Evolutionary conservation across 331 rosid genomes (phyloP).

Genomic region (Prunus yedoensis): DNA sequence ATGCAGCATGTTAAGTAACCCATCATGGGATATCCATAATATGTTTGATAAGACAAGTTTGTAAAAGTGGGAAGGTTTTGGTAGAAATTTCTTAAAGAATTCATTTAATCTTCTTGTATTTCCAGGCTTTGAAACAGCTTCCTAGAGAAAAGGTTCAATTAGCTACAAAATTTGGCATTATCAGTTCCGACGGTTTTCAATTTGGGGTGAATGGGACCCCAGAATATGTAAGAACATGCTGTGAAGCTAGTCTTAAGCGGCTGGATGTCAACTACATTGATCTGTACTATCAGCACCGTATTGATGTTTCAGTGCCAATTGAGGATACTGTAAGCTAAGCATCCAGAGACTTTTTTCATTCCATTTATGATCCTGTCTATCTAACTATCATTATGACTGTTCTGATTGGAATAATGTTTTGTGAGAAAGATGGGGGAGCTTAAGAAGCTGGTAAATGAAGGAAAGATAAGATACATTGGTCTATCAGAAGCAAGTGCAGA

Average conservation of each 20-base stretch:
- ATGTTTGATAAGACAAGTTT: background rate
- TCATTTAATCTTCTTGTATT: background rate
- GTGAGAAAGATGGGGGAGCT: constrained; percentile 61
- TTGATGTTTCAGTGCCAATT: constrained; percentile 62
- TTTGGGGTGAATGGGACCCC: constrained; percentile 55
- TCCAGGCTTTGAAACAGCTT: constrained; percentile 57
- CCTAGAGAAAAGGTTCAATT: constrained; percentile 71
- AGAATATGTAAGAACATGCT: constrained; percentile 66
- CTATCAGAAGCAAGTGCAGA: constrained; percentile 67
- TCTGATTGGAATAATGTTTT: background rate
- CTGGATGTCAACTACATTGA: constrained; percentile 72
- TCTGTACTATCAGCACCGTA: constrained; percentile 79
- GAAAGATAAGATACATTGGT: constrained; percentile 64
- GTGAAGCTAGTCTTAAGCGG: constrained; percentile 73
- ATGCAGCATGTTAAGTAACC: too few species aligned
- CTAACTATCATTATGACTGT: background rate
- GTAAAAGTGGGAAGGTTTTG: too few species aligned
- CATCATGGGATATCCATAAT: too few species aligned
- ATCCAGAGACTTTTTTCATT: background rate
- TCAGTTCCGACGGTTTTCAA: background rate
- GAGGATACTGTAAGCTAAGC: constrained; percentile 76
- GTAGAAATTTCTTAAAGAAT: too few species aligned
- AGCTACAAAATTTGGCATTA: constrained; percentile 77
- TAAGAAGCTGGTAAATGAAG: constrained; percentile 65
- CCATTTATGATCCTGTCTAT: background rate